These are phyloP conservation scores for Serendipita vermifera DNA, from an alignment of 768 basidiomycete genomes.

Conservation along the genomic window DNA sequence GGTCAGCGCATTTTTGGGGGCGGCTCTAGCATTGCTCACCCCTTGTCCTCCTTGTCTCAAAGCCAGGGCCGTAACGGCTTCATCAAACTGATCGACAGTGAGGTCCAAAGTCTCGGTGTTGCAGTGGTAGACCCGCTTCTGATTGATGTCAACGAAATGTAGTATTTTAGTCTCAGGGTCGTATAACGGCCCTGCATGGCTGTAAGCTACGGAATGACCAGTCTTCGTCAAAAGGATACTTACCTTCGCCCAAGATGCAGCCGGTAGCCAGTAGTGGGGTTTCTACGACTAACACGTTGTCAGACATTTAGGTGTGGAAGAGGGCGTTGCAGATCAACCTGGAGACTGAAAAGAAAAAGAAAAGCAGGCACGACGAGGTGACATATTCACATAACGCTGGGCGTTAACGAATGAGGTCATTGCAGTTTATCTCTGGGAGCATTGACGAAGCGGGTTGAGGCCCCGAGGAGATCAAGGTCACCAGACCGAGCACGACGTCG, in stretches of 20 bases:
- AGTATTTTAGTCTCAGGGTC: constrained; percentile 39
- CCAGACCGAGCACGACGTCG: too few species aligned
- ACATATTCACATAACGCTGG: not conserved
- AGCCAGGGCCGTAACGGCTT: constrained; percentile 45
- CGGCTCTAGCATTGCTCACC: constrained; percentile 24
- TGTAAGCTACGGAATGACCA: not conserved
- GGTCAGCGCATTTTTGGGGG: not conserved
- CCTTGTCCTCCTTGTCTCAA: constrained; percentile 36
- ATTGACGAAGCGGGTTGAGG: too few species aligned
- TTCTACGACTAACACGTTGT: constrained; percentile 11
- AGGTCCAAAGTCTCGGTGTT: constrained; percentile 31
- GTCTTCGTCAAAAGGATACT: not conserved
- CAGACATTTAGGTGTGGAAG: not conserved
- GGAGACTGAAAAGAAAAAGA: not conserved
- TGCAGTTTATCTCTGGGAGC: not conserved
- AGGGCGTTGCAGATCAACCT: not conserved
- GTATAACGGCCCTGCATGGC: constrained; percentile 43
- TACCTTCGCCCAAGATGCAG: constrained; percentile 54
- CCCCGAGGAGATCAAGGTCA: too few species aligned
- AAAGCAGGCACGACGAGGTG: not conserved
- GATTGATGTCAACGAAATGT: constrained; percentile 57
- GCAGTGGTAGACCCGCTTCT: constrained; percentile 43
- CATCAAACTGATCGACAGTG: constrained; percentile 37
- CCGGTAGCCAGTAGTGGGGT: constrained; percentile 39
- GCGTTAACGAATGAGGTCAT: not conserved